Evolutionary conservation across 2,329 filamentous ascomycete genomes (phyloP), one percentile per base, ranked within the genome.

Genomic region (Colletotrichum liriopes): DNA sequence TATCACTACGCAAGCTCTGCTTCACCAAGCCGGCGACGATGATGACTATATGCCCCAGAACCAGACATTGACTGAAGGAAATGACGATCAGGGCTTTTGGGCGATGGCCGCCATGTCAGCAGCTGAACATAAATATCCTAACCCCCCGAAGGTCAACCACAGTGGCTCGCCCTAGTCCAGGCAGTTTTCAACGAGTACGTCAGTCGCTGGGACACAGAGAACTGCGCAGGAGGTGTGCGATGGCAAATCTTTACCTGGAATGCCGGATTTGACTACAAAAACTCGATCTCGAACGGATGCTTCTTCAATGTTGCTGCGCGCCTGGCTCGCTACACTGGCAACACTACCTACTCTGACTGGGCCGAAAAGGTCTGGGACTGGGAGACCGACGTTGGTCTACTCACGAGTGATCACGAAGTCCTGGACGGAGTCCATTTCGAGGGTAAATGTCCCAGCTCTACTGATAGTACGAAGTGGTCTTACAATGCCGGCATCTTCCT

Each of bases 161-260:
- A 93, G 73, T 97, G 93, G 93, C 87, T 96, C 20, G 90, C 91
- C 7, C 87, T 96, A 58, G 92, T 89, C 0, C 93, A 95, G 79
- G 93, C 92, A 11, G 92, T 94, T 2, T 97, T 96, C 82, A 94
- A 96, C 83, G 91, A 92, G 63, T 94, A 94, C 78, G 90, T 89
- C 2, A 81, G 82, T n/a, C 89, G 94, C 35, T 96, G 93, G 92
- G 91, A 96, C 76, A 83, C 82, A 1, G 77, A 82, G 0, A 85
- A 85, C 2, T 97, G 94, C 81, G 85, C 83, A 54, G 94, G 94
- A 58, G 94, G 94, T 11, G 82, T 97, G 74, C 90, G 92, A 74
- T 97, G 95, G 95, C 94, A 97, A 83, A 93, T 97, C 73, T 95
- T 92, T 83, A 86, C 89, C 20, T 93, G 92, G 83, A 95, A 95